These are phyloP conservation scores for Herpetospermum pedunculosum DNA, from an alignment of 306 rosid species.

Conservation along the genomic window DNA sequence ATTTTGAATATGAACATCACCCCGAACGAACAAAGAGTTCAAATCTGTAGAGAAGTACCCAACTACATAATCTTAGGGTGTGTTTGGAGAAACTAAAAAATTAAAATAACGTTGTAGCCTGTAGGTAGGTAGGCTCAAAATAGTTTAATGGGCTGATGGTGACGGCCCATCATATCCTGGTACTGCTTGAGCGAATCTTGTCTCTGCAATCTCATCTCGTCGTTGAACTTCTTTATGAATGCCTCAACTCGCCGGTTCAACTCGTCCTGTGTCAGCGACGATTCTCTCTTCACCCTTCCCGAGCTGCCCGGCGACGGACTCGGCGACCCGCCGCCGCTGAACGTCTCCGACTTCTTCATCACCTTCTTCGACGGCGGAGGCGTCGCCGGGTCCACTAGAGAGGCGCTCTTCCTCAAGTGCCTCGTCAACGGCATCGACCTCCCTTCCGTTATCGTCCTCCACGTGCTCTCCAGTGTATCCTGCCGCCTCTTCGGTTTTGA, in stretches of 20 bases:
- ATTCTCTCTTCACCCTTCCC: slow-evolving; percentile 46
- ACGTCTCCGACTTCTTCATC: slow-evolving; percentile 68
- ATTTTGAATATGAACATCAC: neutral
- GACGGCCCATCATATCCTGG: slow-evolving; percentile 44
- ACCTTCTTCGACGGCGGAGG: slow-evolving; percentile 17
- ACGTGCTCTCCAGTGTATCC: slow-evolving; percentile 88
- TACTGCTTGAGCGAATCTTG: slow-evolving; percentile 76
- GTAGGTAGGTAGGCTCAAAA: no score
- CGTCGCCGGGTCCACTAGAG: slow-evolving; percentile 28
- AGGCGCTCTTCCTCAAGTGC: slow-evolving; percentile 45
- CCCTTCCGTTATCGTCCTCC: slow-evolving; percentile 87
- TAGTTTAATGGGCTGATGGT: no score
- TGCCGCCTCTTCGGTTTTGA: slow-evolving; percentile 66
- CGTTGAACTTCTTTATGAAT: slow-evolving; percentile 76
- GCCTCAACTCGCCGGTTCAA: slow-evolving; percentile 97
- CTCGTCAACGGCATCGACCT: slow-evolving; percentile 69
- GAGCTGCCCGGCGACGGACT: slow-evolving; percentile 18
- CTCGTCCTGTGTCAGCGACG: slow-evolving; percentile 91
- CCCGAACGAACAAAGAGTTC: neutral
- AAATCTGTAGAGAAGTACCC: neutral
- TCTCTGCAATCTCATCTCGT: slow-evolving; percentile 94
- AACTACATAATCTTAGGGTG: no score
- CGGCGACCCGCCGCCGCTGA: slow-evolving; percentile 24
- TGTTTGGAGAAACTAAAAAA: no score
- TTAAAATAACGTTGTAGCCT: no score